Base-by-base conservation (phyloP, 164 flowering plant genomes). In the Euptelea pleiosperma region DNA sequence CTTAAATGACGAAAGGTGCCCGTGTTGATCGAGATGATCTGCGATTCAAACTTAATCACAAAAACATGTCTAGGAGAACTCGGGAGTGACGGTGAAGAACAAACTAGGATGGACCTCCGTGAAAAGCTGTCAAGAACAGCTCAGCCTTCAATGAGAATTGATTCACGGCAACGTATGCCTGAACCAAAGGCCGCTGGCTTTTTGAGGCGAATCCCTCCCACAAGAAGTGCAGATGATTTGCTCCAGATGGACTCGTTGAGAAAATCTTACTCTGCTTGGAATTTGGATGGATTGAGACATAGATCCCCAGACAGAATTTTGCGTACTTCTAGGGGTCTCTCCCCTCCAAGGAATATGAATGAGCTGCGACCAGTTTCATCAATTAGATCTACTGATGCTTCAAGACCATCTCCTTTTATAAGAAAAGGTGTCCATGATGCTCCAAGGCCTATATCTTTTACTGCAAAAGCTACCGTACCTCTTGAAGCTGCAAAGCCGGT, bases 11-110 rank as follows among this genome's bases (percentile, higher is more conserved):
- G 30, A 30, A 72, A 86, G 96, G 64, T 70, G 30, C 34, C 22
- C 68, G 25, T 47, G 72, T 86, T 55, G 63, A 64, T 49, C 70
- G 64, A 67, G 74, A 67, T 73, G 96, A 89, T 63, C 83, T 89
- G 41, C 78, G 96, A 18, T 67, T 66, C 62, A 89, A 84, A 76
- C 81, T 89, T 58, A 70, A 78, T 78, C 82, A 66, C 64, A 89
- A 89, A 64, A 77, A 53, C 55, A 59, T 52, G 30, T 58, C 34
- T 58, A 58, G 70, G 30, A 42, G 62, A 53, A 49, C 72, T 41
- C 53, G 53, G n/a, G 40, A 72, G 62, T 57, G 62, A 62, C 66
- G 62, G 24, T 8, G 62, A 66, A 39, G 58, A 57, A 10, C 22
- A 36, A 21, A 58, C 51, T 30, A 58, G 26, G 43, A 52, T 61